A percentile compares a stretch with the other conserved stretches of the same genome.
These are phyloP conservation scores for Ophiobolus disseminans DNA, from an alignment of 2,329 filamentous ascomycete genomes.

Conservation along the genomic window DNA sequence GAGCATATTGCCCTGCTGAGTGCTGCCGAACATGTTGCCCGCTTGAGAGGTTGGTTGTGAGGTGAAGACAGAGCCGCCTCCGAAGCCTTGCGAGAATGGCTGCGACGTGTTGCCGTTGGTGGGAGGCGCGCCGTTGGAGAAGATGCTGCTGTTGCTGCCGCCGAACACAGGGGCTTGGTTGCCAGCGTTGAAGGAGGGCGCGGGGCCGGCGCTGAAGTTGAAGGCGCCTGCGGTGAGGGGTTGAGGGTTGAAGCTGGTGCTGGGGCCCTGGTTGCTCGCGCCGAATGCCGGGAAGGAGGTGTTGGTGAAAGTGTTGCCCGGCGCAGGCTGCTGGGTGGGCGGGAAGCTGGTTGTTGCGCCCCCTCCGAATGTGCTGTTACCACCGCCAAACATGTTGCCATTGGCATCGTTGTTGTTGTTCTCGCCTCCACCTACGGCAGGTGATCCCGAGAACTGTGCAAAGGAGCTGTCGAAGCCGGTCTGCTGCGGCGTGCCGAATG, in stretches of 20 bases:
- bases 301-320: constrained; percentile 35
- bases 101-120: constrained; percentile 26
- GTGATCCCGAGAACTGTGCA: constrained; percentile 30
- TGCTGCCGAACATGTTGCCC: constrained; percentile 28
- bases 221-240: constrained; percentile 31
- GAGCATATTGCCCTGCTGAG: constrained; percentile 27
- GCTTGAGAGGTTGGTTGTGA: constrained; percentile 22
- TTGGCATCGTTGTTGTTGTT: constrained; percentile 19
- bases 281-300: constrained; percentile 45
- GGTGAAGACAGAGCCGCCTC: constrained; percentile 29
- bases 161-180: too few species aligned
- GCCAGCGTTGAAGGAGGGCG: too few species aligned
- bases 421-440: constrained; percentile 18
- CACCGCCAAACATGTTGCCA: constrained; percentile 20
- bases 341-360: constrained; percentile 42
- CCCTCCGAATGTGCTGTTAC: constrained; percentile 21
- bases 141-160: constrained; percentile 19
- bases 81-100: constrained; percentile 18
- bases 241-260: constrained; percentile 33
- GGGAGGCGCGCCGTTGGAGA: constrained; percentile 11
- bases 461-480: constrained; percentile 34
- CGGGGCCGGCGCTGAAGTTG: constrained; percentile 32
- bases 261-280: constrained; percentile 20
- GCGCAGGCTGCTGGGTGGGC: constrained; percentile 32
- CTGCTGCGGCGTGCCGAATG: constrained; percentile 25